Conservation (phyloP, 2,329 filamentous ascomycete genomes). For the Fusarium globosum region DNA sequence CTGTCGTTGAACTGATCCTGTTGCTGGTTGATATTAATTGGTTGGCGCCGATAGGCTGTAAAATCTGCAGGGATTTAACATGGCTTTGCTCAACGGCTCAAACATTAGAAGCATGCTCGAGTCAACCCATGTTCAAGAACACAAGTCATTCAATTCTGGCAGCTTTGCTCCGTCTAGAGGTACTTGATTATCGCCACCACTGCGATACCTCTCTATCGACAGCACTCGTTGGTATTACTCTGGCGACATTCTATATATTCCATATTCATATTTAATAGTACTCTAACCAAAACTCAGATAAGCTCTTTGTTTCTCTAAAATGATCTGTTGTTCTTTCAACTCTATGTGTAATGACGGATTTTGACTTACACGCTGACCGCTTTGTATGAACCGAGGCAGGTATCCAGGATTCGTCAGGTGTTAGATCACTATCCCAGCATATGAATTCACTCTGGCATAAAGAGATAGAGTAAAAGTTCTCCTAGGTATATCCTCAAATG, state of each 20-base stretch:
- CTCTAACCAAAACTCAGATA: no score
- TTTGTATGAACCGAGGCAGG: conserved; percentile 7
- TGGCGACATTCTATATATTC: neutral
- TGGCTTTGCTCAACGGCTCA: conserved; percentile 12
- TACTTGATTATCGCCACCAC: neutral
- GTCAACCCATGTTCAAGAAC: neutral
- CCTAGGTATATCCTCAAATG: neutral
- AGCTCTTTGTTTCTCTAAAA: neutral
- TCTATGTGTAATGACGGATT: neutral
- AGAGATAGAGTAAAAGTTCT: neutral
- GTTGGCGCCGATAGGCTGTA: conserved; percentile 10
- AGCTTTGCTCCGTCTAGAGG: conserved; percentile 1
- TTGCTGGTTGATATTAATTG: conserved; percentile 15
- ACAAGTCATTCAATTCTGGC: neutral
- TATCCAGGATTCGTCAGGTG: neutral
- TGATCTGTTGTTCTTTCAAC: neutral
- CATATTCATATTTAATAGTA: neutral
- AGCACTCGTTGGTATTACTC: neutral
- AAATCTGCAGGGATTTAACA: conserved; percentile 1
- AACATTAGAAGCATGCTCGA: neutral
- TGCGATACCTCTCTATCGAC: neutral
- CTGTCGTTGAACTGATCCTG: neutral
- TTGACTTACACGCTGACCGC: conserved; percentile 15
- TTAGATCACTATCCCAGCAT: neutral
- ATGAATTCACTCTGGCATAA: neutral